Conservation (phyloP, 2,329 filamentous ascomycete genomes). For the Penicillium frequentans region DNA sequence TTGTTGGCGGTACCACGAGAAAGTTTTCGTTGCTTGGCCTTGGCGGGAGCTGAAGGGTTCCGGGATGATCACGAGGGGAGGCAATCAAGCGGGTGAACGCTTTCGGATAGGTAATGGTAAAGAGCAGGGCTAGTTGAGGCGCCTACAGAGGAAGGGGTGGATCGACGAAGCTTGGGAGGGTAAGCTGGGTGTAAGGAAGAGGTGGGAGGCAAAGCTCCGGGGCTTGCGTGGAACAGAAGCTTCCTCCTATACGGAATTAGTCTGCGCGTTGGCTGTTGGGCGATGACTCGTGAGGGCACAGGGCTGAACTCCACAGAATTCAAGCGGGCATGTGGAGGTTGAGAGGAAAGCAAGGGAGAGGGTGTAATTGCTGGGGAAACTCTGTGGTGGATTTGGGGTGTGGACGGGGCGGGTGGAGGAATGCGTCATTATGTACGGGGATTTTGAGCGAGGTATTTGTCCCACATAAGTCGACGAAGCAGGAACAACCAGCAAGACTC, state of each 20-base stretch:
- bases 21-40: not conserved
- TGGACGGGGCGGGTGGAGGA: slow-evolving; percentile 25
- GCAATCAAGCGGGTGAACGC: not conserved
- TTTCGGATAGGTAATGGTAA: not conserved
- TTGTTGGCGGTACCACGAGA: not conserved
- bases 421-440: slow-evolving; percentile 39
- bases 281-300: slow-evolving; percentile 5
- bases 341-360: slow-evolving; percentile 19
- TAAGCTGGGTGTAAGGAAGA: not conserved
- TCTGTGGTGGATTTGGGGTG: slow-evolving; percentile 20
- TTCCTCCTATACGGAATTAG: slow-evolving; percentile 19
- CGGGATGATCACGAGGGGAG: not conserved
- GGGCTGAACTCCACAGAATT: slow-evolving; percentile 19
- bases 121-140: not conserved
- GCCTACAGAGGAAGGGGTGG: not conserved
- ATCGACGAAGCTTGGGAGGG: not conserved
- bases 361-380: slow-evolving; percentile 10
- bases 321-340: slow-evolving; percentile 26
- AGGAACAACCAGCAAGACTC: not conserved
- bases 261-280: slow-evolving; percentile 1
- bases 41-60: not conserved
- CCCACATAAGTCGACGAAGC: slow-evolving; percentile 1
- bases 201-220: not conserved
- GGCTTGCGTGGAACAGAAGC: slow-evolving; percentile 3
- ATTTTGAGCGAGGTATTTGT: slow-evolving; percentile 16